Evolutionary conservation across 2,329 filamentous ascomycete genomes (phyloP).

Genomic region (Penicillium sp.): DNA sequence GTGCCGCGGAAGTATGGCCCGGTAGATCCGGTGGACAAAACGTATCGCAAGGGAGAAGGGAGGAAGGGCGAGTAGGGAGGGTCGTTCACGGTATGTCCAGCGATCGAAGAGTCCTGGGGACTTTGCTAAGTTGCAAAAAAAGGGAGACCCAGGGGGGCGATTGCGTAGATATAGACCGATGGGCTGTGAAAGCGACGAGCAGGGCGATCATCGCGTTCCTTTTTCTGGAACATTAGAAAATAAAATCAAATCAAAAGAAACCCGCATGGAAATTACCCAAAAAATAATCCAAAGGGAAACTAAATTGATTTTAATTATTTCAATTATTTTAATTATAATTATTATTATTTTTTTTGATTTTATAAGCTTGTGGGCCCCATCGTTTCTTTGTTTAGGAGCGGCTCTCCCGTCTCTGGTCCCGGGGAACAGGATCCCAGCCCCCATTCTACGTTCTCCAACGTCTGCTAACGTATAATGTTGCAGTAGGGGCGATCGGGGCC

Average conservation of each 20-base stretch:
- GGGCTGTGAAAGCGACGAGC: background rate
- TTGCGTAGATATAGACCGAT: constrained; percentile 35
- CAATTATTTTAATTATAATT: constrained; percentile 6
- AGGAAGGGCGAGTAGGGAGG: constrained; percentile 25
- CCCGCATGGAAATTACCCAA: too few relatives aligned
- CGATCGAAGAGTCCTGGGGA: background rate
- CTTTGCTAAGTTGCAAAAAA: background rate
- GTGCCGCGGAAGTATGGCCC: constrained; percentile 25
- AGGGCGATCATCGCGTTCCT: constrained; percentile 3
- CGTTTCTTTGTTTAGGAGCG: constrained; percentile 31
- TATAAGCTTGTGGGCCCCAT: constrained; percentile 14
- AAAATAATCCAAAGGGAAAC: constrained; percentile 7
- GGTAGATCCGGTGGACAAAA: constrained; percentile 31
- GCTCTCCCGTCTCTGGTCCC: constrained; percentile 35
- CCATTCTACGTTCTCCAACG: constrained; percentile 28
- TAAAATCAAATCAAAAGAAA: too few relatives aligned
- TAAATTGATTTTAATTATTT: constrained; percentile 5
- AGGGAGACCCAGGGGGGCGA: constrained; percentile 22
- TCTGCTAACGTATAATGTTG: constrained; percentile 12
- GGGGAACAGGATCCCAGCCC: constrained; percentile 33
- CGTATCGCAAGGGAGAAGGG: constrained; percentile 36
- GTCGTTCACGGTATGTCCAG: constrained; percentile 17
- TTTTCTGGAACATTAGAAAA: constrained; percentile 12
- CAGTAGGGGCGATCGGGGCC: constrained; percentile 13
- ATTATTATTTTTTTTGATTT: constrained; percentile 12